Evolutionary conservation across 345 rosid genomes (phyloP), one percentile per base, ranked within the genome.

Genomic region (Noccaea bulbosa): DNA sequence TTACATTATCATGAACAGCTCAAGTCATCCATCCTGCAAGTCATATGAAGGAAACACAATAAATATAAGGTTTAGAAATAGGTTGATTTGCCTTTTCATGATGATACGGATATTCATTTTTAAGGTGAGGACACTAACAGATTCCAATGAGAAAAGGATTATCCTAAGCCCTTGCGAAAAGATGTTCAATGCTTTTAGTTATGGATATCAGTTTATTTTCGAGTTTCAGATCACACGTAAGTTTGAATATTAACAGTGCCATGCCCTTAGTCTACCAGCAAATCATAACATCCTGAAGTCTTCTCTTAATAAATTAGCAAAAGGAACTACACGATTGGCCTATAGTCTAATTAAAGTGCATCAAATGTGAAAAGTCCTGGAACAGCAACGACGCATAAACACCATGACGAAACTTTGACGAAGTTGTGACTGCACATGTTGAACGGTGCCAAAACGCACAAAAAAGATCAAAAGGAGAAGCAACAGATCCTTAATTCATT

Each of bases 11-110:
- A 75, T 11, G 64, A 46, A 39, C 20, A 62, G 14, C 4, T 68
- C 40, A 39, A 46, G 65, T 75, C 52, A 62, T 62, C 70, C 52
- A 62, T 62, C 70, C 70, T 47, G 70, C 60, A 61, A 67, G 46
- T 9, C 46, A 61, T 51, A 34, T 43, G 14, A 37, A 44, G n/a
- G 15, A 58, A n/a, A 48, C 32, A 40, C 22, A 73, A 49, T 16
- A 49, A 40, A 20, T 20, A 20, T 27, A 1, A 49, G 30, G 32
- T 60, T 45, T 15, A 44, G 64, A 37, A 10, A 27, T 17, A 62
- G 10, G 32, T 5, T 61, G n/a, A 37, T 16, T 11, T 60, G 10
- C 14, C 43, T n/a, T n/a, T 54, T 63, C 34, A 50, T 4, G 48
- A 32, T 32, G 37, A 40, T 40, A 59, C 14, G 10, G 9, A 3